Percentiles rank a stretch among this genome's conserved stretches.
phyloP scores from a whole-genome alignment of 352 stramenopile species.

The Pythium pectinolyticum region DNA sequence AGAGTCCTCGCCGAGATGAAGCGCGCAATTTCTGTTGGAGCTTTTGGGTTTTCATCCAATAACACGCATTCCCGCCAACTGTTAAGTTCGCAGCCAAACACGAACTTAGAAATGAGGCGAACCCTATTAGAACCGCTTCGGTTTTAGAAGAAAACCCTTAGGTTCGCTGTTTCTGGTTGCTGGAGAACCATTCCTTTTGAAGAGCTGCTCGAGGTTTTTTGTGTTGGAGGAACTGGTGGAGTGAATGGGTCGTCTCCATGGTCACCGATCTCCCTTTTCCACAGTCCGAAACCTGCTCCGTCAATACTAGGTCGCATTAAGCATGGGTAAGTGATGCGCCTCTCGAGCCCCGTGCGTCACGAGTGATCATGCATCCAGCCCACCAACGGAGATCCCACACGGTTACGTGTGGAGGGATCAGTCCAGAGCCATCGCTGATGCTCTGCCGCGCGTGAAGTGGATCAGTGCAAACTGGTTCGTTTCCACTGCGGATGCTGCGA shows the following conservation, averaged over 20 bases:
- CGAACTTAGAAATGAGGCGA: constrained; percentile 18
- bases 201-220: constrained; percentile 27
- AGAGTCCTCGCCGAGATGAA: background rate
- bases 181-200: constrained; percentile 37
- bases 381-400: constrained; percentile 37
- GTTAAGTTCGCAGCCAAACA: constrained; percentile 16
- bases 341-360: constrained; percentile 17
- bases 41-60: constrained; percentile 37
- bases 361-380: constrained; percentile 30
- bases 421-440: constrained; percentile 10
- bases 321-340: constrained; percentile 77
- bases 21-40: background rate
- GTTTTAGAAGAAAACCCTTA: constrained; percentile 19
- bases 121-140: constrained; percentile 18
- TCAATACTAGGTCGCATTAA: constrained; percentile 55
- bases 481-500: background rate
- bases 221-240: constrained; percentile 11
- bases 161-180: constrained; percentile 36
- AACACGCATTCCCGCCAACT: constrained; percentile 29
- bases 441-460: constrained; percentile 19
- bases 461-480: background rate
- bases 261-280: background rate
- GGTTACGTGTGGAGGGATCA: constrained; percentile 28
- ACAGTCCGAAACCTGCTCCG: constrained; percentile 86
- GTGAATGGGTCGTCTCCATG: constrained; percentile 17